A percentile compares a stretch with the other conserved stretches of the same genome.
Conservation (phyloP, 2,329 filamentous ascomycete genomes). For the Diatrype stigma region DNA sequence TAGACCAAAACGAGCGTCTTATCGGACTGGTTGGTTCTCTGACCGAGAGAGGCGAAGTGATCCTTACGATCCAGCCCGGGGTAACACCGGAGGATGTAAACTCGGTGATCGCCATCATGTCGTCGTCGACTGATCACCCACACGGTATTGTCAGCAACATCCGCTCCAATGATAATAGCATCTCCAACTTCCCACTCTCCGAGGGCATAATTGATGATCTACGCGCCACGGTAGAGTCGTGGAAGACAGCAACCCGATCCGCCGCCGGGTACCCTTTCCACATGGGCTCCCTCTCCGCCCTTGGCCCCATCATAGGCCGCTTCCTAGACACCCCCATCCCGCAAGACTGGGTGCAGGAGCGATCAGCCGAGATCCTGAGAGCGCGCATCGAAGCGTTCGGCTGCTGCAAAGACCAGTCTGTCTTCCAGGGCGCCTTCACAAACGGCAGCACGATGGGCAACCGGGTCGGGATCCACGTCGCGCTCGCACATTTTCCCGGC, state of each 20-base stretch:
- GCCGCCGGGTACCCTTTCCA: conserved; percentile 6
- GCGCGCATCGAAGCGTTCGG: conserved; percentile 5
- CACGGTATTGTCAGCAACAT: background rate
- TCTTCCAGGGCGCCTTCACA: conserved; percentile 8
- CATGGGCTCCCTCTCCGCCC: conserved; percentile 7
- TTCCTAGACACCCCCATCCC: conserved; percentile 6
- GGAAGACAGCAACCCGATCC: conserved; percentile 6
- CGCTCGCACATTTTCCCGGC: conserved; percentile 5
- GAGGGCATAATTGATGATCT: background rate
- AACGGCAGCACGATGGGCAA: conserved; percentile 12
- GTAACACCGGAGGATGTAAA: background rate
- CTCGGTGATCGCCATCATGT: background rate
- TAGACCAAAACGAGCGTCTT: conserved; percentile 1
- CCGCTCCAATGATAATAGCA: too few relatives aligned
- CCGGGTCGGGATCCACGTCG: conserved; percentile 6
- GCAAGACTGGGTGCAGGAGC: conserved; percentile 1
- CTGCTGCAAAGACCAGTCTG: background rate
- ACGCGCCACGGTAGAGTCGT: conserved; percentile 4
- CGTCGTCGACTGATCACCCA: background rate
- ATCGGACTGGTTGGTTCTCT: background rate
- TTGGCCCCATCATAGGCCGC: conserved; percentile 7
- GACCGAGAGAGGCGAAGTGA: background rate
- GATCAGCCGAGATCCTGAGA: conserved; percentile 1
- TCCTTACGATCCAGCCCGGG: background rate
- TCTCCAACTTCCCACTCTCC: too few relatives aligned